phyloP scores from a whole-genome alignment of 2,329 filamentous ascomycete species.

The Neurospora sp. region DNA sequence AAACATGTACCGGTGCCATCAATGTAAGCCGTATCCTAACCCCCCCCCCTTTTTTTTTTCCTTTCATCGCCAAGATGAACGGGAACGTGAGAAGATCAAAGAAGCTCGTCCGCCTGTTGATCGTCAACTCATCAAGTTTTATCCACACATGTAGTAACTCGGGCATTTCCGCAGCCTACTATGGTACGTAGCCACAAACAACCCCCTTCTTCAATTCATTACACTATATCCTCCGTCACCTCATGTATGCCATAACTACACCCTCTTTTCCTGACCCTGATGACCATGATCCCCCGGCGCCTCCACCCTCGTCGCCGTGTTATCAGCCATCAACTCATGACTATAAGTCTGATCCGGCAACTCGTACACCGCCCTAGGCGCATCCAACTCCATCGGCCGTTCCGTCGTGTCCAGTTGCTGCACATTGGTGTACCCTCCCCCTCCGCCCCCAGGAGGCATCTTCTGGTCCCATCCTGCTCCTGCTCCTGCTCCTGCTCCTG shows the following conservation, averaged over 20 bases:
- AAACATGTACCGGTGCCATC: not conserved
- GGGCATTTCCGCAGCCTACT: not conserved
- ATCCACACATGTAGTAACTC: not conserved
- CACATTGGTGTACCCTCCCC: not conserved
- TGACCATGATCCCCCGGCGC: not conserved
- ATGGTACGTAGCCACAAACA: not conserved
- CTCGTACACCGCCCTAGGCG: constrained; percentile 21
- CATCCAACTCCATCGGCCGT: constrained; percentile 19
- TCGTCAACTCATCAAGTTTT: not conserved
- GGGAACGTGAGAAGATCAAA: not conserved
- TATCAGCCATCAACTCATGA: constrained; percentile 26
- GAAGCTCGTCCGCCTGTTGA: not conserved
- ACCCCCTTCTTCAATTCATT: not conserved
- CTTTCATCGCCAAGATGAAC: not conserved
- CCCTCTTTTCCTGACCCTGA: not conserved
- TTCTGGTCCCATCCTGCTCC: constrained; percentile 10
- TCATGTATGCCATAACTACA: not conserved
- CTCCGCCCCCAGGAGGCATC: not conserved
- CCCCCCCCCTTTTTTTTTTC: too few relatives aligned
- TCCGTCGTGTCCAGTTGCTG: constrained; percentile 14
- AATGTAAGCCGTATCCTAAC: not conserved
- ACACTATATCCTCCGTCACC: not conserved
- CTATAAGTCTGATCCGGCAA: constrained; percentile 22
- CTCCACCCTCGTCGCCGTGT: not conserved
- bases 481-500: not conserved